These are phyloP conservation scores for Mucor circinelloides DNA, from an alignment of 371 early-diverging fungal species.

Conservation along the genomic window DNA sequence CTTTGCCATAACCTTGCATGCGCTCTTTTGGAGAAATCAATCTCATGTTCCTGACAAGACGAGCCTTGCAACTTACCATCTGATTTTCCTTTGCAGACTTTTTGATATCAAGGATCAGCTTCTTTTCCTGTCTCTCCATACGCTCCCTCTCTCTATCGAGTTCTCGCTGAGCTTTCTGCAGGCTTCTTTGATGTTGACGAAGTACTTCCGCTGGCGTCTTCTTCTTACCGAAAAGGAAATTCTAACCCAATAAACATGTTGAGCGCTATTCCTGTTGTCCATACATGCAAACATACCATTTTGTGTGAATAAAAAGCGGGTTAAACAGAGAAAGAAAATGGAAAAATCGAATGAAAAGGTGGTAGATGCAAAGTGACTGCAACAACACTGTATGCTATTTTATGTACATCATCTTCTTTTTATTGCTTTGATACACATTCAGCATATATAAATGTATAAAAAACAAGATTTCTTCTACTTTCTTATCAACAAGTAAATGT, in stretches of 20 bases:
- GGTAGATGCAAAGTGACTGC: neutral
- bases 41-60: neutral
- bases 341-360: neutral
- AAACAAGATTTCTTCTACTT: constrained; percentile 51
- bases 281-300: neutral
- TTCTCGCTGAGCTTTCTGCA: constrained; percentile 89
- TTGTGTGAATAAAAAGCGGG: neutral
- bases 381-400: neutral
- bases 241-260: constrained; percentile 32
- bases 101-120: constrained; percentile 90
- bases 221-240: constrained; percentile 67
- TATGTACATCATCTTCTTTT: constrained; percentile 3
- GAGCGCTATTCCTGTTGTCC: neutral
- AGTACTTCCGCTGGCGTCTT: constrained; percentile 90
- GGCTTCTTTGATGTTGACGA: constrained; percentile 87
- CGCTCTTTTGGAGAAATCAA: constrained; percentile 28
- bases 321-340: neutral
- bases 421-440: neutral
- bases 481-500: constrained; percentile 87
- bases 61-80: constrained; percentile 51
- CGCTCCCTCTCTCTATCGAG: constrained; percentile 89
- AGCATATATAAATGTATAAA: neutral
- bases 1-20: constrained; percentile 96
- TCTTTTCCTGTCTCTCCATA: constrained; percentile 94
- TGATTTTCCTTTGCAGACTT: constrained; percentile 90